A percentile compares a stretch with the other conserved stretches of the same genome.
Conservation (phyloP, 2,329 filamentous ascomycete species). For the Phoma herbarum region DNA sequence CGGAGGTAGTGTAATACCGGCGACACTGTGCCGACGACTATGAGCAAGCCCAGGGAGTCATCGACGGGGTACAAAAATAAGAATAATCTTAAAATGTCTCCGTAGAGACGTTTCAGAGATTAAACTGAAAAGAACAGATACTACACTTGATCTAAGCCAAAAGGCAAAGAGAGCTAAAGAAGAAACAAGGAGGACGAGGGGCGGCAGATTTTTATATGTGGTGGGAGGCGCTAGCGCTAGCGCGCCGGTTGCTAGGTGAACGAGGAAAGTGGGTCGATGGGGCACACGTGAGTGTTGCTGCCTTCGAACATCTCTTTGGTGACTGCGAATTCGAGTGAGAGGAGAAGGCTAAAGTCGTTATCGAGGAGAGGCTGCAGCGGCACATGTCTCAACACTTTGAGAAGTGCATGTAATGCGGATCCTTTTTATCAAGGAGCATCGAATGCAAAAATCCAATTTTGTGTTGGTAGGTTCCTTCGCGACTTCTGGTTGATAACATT, state of each 20-base stretch:
- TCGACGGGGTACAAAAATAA: slow-evolving; percentile 11
- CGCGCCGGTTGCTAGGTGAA: background rate
- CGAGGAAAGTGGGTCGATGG: background rate
- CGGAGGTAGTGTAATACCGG: slow-evolving; percentile 17
- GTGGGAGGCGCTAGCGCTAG: slow-evolving; percentile 5
- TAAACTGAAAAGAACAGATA: slow-evolving; percentile 15
- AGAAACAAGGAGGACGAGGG: slow-evolving; percentile 14
- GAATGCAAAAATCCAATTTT: too few relatives aligned
- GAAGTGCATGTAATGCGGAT: too few relatives aligned
- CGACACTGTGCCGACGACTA: slow-evolving; percentile 21
- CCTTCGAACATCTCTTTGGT: background rate
- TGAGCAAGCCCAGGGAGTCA: slow-evolving; percentile 24
- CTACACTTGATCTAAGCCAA: slow-evolving; percentile 23
- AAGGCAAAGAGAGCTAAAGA: slow-evolving; percentile 27
- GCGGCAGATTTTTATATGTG: slow-evolving; percentile 9
- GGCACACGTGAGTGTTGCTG: slow-evolving; percentile 4
- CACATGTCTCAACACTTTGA: too few relatives aligned
- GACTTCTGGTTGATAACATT: too few relatives aligned
- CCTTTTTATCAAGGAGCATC: too few relatives aligned
- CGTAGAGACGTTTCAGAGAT: slow-evolving; percentile 13
- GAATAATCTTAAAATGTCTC: slow-evolving; percentile 4
- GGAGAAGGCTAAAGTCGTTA: background rate
- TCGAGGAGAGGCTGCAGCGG: too few relatives aligned
- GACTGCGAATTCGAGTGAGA: too few relatives aligned
- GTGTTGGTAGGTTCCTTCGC: too few relatives aligned